These are phyloP conservation scores for Candida ipomoeae DNA, from an alignment of 805 yeast species.

Conservation along the genomic window DNA sequence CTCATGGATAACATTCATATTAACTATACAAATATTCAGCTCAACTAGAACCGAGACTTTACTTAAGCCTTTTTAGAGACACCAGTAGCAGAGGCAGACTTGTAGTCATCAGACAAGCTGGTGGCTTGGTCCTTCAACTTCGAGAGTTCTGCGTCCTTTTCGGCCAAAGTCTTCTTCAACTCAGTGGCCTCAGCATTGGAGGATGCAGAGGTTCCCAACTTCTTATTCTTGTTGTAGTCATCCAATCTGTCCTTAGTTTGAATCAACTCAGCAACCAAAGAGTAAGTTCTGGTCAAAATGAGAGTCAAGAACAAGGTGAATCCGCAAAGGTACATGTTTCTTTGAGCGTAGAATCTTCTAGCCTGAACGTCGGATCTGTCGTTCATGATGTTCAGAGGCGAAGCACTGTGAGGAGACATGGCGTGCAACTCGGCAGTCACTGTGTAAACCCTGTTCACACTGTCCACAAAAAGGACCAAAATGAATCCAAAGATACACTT, in stretches of 20 bases:
- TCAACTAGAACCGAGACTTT: not conserved
- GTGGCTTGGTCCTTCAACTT: slow-evolving; percentile 70
- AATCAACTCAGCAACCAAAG: slow-evolving; percentile 70
- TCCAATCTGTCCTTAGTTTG: slow-evolving; percentile 58
- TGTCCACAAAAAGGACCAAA: slow-evolving; percentile 76
- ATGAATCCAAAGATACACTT: slow-evolving; percentile 84
- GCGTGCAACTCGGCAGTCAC: slow-evolving; percentile 60
- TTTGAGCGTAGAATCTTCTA: slow-evolving; percentile 89
- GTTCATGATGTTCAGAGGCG: slow-evolving; percentile 25
- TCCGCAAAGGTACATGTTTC: slow-evolving; percentile 95
- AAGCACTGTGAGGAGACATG: slow-evolving; percentile 17
- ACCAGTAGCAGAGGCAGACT: slow-evolving; percentile 24
- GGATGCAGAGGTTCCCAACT: slow-evolving; percentile 19
- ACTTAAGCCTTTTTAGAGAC: not conserved
- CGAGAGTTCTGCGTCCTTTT: slow-evolving; percentile 61
- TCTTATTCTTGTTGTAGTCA: slow-evolving; percentile 23
- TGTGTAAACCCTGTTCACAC: slow-evolving; percentile 75
- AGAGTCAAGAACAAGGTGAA: slow-evolving; percentile 87
- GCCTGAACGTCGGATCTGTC: slow-evolving; percentile 85
- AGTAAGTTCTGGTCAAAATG: slow-evolving; percentile 79
- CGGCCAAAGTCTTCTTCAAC: slow-evolving; percentile 44
- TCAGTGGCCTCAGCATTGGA: slow-evolving; percentile 36
- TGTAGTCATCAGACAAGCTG: slow-evolving; percentile 62
- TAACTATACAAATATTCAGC: not conserved
- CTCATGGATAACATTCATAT: not conserved